These are phyloP conservation scores for Eudorina sp. DNA, from an alignment of 139 green algal genomes.

Conservation along the genomic window DNA sequence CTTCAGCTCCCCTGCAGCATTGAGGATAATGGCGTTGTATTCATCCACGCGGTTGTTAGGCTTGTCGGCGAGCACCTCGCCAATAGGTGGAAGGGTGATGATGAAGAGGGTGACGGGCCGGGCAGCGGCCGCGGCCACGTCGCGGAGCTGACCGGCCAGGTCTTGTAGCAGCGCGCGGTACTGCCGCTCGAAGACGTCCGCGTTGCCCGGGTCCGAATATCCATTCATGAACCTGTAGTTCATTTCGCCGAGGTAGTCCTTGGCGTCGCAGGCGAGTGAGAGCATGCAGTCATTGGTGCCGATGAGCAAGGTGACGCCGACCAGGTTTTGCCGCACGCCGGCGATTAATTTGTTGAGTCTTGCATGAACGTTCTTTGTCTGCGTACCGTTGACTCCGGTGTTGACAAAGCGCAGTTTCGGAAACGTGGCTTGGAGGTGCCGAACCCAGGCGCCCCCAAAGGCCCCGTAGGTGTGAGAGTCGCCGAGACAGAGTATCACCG, in stretches of 20 bases:
- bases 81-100: neutral
- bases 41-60: neutral
- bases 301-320: neutral
- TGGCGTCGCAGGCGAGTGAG: neutral
- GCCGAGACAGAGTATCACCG: neutral
- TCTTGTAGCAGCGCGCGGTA: neutral
- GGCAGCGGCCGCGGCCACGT: neutral
- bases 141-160: neutral
- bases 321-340: neutral
- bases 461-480: neutral
- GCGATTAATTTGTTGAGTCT: neutral
- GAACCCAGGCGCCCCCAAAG: neutral
- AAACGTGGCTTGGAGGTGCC: neutral
- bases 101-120: neutral
- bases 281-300: conserved; percentile 26
- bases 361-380: neutral
- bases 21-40: neutral
- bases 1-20: neutral
- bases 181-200: neutral
- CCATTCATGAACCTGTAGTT: conserved; percentile 10
- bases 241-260: neutral
- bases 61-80: neutral
- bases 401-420: neutral
- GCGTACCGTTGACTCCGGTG: neutral
- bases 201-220: neutral